phyloP scores from a whole-genome alignment of 768 basidiomycete genomes.

The Amanita phalloides region DNA sequence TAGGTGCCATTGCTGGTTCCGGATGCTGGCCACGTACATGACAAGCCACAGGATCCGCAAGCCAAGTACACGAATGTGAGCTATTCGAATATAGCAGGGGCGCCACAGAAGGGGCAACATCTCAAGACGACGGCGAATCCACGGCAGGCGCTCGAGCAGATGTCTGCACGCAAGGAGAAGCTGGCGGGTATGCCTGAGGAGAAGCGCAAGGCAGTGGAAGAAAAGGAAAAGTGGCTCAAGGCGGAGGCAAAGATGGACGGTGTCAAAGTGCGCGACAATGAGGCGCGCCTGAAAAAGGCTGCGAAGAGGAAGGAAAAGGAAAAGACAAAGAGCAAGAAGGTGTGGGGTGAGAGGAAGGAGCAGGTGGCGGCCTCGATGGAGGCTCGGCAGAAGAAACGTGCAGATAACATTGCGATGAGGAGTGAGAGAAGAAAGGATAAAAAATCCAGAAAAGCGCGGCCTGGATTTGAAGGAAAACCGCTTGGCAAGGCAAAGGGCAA shows the following conservation, averaged over 20 bases:
- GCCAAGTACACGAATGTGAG: constrained; percentile 50
- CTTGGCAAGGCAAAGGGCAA: constrained; percentile 40
- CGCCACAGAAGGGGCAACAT: constrained; percentile 37
- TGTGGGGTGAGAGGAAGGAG: constrained; percentile 85
- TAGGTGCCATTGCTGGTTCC: constrained; percentile 69
- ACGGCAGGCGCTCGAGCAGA: constrained; percentile 72
- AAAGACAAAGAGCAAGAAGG: constrained; percentile 74
- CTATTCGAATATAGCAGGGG: constrained; percentile 53
- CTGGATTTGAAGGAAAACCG: constrained; percentile 82
- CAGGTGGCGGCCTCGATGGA: constrained; percentile 65
- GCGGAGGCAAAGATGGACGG: constrained; percentile 83
- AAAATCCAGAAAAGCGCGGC: constrained; percentile 49
- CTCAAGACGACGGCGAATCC: constrained; percentile 74
- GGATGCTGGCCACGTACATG: constrained; percentile 24
- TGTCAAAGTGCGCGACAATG: constrained; percentile 86
- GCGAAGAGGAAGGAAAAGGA: constrained; percentile 88
- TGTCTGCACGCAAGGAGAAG: constrained; percentile 68
- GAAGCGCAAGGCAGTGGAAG: constrained; percentile 70
- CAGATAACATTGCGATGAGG: constrained; percentile 83
- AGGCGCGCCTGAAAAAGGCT: constrained; percentile 79
- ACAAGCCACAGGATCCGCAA: constrained; percentile 21
- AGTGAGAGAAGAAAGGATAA: constrained; percentile 71
- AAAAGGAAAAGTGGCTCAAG: constrained; percentile 84
- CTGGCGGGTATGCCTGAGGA: constrained; percentile 72
- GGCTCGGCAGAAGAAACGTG: constrained; percentile 81